These are phyloP conservation scores for Shiraia bambusicola DNA, from an alignment of 2,329 filamentous ascomycete genomes.

Conservation along the genomic window DNA sequence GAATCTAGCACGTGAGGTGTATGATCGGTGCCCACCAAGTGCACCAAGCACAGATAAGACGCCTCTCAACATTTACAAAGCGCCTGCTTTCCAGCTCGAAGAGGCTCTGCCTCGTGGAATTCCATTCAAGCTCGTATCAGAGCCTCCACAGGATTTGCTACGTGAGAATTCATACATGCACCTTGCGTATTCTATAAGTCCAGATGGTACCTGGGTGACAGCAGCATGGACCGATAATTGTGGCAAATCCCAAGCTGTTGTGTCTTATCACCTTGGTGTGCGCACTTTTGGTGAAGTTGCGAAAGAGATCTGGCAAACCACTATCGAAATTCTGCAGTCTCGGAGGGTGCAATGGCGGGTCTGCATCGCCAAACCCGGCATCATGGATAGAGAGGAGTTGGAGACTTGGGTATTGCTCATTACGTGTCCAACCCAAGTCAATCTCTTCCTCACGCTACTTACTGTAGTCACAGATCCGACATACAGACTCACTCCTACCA, in stretches of 20 bases:
- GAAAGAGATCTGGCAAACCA: slow-evolving; percentile 76
- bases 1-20: slow-evolving; percentile 70
- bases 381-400: slow-evolving; percentile 67
- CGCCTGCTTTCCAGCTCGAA: slow-evolving; percentile 73
- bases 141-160: slow-evolving; percentile 70
- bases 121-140: slow-evolving; percentile 70
- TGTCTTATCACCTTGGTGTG: slow-evolving; percentile 69
- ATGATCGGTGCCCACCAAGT: slow-evolving; percentile 68
- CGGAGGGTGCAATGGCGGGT: slow-evolving; percentile 76
- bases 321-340: slow-evolving; percentile 68
- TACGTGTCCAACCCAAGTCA: slow-evolving; percentile 39
- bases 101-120: slow-evolving; percentile 68
- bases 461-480: slow-evolving; percentile 66
- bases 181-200: slow-evolving; percentile 73
- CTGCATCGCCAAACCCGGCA: slow-evolving; percentile 70
- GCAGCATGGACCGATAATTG: slow-evolving; percentile 79
- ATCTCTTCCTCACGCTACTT: slow-evolving; percentile 55
- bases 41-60: slow-evolving; percentile 32
- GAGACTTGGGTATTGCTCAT: slow-evolving; percentile 46
- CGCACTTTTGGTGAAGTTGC: slow-evolving; percentile 66
- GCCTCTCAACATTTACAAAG: slow-evolving; percentile 57
- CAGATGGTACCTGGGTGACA: slow-evolving; percentile 75
- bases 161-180: slow-evolving; percentile 80
- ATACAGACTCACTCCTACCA: slow-evolving; percentile 61
- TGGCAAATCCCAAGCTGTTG: slow-evolving; percentile 70